Base-by-base conservation (phyloP, 2,329 filamentous ascomycete genomes). In the Parastagonospora avenae region DNA sequence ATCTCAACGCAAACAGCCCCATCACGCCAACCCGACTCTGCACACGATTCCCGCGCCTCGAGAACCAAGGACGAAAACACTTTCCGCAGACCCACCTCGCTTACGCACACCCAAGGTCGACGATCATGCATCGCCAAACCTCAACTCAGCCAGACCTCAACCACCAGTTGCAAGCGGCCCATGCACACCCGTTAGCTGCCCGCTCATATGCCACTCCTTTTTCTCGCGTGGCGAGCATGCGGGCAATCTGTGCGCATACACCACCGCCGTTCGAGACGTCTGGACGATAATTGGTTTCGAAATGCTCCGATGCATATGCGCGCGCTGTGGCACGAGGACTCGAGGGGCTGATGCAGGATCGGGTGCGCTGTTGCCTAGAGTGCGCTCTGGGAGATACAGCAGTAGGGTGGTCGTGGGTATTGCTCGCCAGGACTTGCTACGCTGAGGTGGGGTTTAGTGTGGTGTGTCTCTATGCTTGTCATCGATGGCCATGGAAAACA, bases 321-420 rank as follows among this genome's bases (percentile, higher is more conserved):
- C 38, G 15, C 42, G 46, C 35, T 40, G 41, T 50, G 47, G n/a
- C 14, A 45, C 47, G n/a, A 44, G 29, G 29, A 45, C 35, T 41
- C 47, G 35, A 45, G 8, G 14, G 14, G 30, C 15, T 27, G 27
- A 16, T 32, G 39, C 39, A 30, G n/a, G 12, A 42, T 42, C 39
- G 39, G 39, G 39, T 42, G 39, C 27, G 27, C 11, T 39, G 37
- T 27, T 10, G 37, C 27, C n/a, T 30, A 28, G 11, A 30, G 30
- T n/a, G 24, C 10, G 39, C n/a, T 12, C 7, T 12, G 30, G 24
- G 39, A 9, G 4, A 15, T 16, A 16, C 14, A 9, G n/a, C 35
- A 37, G 35, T 37, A 14, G 35, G 35, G 14, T 16, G 6, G 35
- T 9, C 4, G 35, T 16, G 19, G n/a, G 19, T 16, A 37, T 37